Percentiles rank a stretch among this genome's conserved stretches.
Conservation (phyloP, 176 grass and related monocot genomes). For the Carex parvula region DNA sequence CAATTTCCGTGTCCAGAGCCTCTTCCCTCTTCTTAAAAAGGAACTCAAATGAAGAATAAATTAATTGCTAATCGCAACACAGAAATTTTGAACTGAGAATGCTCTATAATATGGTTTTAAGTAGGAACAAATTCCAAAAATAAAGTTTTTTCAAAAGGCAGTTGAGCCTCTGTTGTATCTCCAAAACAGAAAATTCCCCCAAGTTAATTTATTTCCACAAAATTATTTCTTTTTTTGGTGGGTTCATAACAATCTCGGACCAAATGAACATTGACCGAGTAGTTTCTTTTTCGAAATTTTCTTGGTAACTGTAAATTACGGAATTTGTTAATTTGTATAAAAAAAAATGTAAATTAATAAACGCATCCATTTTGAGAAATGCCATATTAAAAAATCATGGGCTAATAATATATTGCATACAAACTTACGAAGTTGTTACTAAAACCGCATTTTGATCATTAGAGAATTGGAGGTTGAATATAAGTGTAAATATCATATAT, state of each 20-base stretch:
- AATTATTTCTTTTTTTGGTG: background rate
- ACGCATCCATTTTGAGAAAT: too few species aligned
- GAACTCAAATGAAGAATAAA: background rate
- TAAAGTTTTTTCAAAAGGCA: background rate
- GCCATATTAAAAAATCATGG: too few species aligned
- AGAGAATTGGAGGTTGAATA: too few species aligned
- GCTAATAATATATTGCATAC: too few species aligned
- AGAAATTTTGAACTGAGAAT: background rate
- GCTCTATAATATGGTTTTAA: background rate
- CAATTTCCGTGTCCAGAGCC: too few species aligned
- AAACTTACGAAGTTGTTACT: too few species aligned
- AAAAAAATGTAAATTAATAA: too few species aligned
- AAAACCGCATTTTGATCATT: too few species aligned
- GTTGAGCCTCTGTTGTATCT: background rate
- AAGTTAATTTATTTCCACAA: background rate
- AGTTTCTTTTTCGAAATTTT: background rate
- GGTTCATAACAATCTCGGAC: background rate
- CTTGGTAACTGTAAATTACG: background rate
- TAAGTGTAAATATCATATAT: too few species aligned
- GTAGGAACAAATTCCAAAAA: constrained; percentile 1
- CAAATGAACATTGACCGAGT: background rate
- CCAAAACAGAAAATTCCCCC: background rate
- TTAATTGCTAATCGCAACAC: background rate
- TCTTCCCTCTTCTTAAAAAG: background rate
- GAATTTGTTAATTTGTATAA: background rate